phyloP scores from a whole-genome alignment of 768 basidiomycete species.

The Terana coerulea region DNA sequence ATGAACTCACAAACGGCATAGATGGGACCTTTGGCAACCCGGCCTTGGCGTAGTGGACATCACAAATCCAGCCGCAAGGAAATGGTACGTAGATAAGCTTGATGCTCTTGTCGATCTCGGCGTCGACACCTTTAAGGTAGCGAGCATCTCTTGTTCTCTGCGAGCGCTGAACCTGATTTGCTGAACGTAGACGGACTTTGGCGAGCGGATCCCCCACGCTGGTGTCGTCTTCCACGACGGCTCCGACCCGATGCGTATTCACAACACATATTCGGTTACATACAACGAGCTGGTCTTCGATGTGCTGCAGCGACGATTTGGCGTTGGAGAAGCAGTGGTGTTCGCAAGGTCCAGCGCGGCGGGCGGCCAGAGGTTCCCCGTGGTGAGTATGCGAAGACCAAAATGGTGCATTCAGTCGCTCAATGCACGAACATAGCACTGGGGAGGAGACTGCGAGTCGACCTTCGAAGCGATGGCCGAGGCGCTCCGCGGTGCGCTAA shows the following conservation, averaged over 20 bases:
- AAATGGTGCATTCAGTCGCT: too few species aligned
- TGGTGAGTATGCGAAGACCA: conserved; percentile 20
- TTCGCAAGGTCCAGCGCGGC: conserved; percentile 68
- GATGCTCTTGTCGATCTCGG: conserved; percentile 42
- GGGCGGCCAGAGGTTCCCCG: conserved; percentile 58
- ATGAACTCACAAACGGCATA: not conserved
- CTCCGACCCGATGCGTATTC: conserved; percentile 64
- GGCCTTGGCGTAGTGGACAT: conserved; percentile 63
- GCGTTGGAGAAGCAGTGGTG: conserved; percentile 61
- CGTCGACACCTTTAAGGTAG: conserved; percentile 50
- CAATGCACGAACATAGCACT: conserved; percentile 37
- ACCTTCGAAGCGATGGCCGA: conserved; percentile 80
- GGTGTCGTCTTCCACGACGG: conserved; percentile 61
- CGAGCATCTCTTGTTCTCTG: not conserved
- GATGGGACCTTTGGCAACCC: conserved; percentile 66
- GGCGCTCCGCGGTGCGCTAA: conserved; percentile 62
- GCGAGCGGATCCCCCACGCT: conserved; percentile 70
- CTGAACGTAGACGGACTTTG: conserved; percentile 61
- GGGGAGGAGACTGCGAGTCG: conserved; percentile 76
- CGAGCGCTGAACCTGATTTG: not conserved
- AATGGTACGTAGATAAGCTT: conserved; percentile 45
- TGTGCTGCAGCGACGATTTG: conserved; percentile 52
- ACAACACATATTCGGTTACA: conserved; percentile 66
- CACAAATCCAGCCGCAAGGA: conserved; percentile 47
- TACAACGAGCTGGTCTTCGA: conserved; percentile 73